Conservation (phyloP, 1,284 basidiomycete genomes). For the Ceratobasidium sp. region DNA sequence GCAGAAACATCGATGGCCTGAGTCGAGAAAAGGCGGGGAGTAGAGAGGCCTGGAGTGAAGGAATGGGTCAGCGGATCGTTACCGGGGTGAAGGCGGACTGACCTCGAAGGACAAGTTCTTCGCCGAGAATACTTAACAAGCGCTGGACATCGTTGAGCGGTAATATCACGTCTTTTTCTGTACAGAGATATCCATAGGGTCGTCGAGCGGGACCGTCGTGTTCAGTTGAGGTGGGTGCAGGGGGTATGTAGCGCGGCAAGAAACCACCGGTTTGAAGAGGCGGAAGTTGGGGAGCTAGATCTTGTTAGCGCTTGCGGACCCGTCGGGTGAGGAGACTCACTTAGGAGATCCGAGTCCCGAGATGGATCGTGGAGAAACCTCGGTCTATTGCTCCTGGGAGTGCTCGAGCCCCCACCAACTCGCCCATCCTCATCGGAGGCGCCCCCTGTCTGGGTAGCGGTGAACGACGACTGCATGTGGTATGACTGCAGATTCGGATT, state of each 20-base stretch:
- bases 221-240: slow-evolving; percentile 44
- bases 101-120: slow-evolving; percentile 77
- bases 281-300: slow-evolving; percentile 53
- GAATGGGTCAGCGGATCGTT: background rate
- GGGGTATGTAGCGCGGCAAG: slow-evolving; percentile 66
- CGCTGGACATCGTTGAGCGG: slow-evolving; percentile 79
- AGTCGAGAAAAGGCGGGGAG: slow-evolving; percentile 89
- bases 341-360: slow-evolving; percentile 26
- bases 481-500: too few relatives aligned
- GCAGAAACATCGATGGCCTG: slow-evolving; percentile 86
- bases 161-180: slow-evolving; percentile 78
- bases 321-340: background rate
- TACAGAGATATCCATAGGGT: slow-evolving; percentile 77
- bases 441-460: too few relatives aligned
- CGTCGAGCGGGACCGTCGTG: slow-evolving; percentile 45
- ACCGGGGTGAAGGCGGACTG: slow-evolving; percentile 40
- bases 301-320: slow-evolving; percentile 6
- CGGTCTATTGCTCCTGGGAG: slow-evolving; percentile 33
- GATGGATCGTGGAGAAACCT: slow-evolving; percentile 29
- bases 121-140: slow-evolving; percentile 77
- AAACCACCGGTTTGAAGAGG: slow-evolving; percentile 72
- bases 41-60: slow-evolving; percentile 75
- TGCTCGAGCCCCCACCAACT: too few relatives aligned
- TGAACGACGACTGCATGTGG: too few relatives aligned
- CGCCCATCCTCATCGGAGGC: too few relatives aligned